Conservation (phyloP, 192 early-diverging fungal genomes). For the Cladochytrium replicatum region DNA sequence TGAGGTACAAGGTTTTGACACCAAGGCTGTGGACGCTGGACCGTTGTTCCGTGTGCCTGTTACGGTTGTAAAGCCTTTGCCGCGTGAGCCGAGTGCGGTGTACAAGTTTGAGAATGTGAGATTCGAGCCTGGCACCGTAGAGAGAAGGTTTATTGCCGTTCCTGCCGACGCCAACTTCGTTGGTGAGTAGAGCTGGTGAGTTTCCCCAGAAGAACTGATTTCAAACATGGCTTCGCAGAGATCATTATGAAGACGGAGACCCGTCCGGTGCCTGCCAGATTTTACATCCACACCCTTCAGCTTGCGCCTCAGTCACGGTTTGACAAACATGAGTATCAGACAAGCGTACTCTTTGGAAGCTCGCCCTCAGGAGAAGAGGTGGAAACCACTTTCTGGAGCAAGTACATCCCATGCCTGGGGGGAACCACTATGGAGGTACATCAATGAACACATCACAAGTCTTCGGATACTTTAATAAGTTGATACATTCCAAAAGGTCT, state of each 20-base stretch:
- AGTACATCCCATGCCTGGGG: constrained; percentile 51
- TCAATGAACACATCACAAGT: neutral
- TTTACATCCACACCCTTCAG: constrained; percentile 67
- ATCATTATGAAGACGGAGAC: constrained; percentile 17
- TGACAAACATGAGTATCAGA: constrained; percentile 32
- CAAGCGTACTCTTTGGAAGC: constrained; percentile 50
- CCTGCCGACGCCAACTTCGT: constrained; percentile 77
- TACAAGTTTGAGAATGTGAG: constrained; percentile 42
- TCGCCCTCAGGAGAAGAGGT: constrained; percentile 46
- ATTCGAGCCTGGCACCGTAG: constrained; percentile 67
- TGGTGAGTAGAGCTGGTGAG: constrained; percentile 19
- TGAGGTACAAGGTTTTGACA: constrained; percentile 72
- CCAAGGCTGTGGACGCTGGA: constrained; percentile 55
- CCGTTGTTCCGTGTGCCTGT: constrained; percentile 81
- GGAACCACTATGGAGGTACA: constrained; percentile 65
- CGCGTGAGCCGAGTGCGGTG: constrained; percentile 31
- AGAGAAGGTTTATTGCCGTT: constrained; percentile 71
- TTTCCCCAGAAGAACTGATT: constrained; percentile 18
- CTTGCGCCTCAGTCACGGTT: constrained; percentile 33
- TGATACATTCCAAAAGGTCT: constrained; percentile 21
- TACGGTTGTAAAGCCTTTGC: constrained; percentile 74
- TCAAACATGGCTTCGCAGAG: constrained; percentile 23
- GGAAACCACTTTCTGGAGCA: constrained; percentile 41
- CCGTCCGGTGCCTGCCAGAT: constrained; percentile 45
- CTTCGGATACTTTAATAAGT: constrained; percentile 12